These are phyloP conservation scores for Fusarium nanum DNA, from an alignment of 2,329 filamentous ascomycete species.

Conservation along the genomic window DNA sequence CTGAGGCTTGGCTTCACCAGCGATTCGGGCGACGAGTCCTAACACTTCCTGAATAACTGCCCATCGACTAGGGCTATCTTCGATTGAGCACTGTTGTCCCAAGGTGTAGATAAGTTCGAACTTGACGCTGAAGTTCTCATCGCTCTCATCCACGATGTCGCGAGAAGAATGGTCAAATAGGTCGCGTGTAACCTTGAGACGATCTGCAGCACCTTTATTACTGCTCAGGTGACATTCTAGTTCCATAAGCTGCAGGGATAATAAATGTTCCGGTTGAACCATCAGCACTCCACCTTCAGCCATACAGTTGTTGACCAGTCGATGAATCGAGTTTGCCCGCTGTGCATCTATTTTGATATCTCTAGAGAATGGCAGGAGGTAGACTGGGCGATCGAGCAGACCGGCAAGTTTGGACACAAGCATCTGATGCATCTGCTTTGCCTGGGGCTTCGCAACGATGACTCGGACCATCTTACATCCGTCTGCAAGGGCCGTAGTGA, in stretches of 20 bases:
- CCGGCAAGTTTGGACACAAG: slow-evolving; percentile 58
- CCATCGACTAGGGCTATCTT: slow-evolving; percentile 67
- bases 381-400: slow-evolving; percentile 64
- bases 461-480: slow-evolving; percentile 64
- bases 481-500: slow-evolving; percentile 65
- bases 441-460: slow-evolving; percentile 70
- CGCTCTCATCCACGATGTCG: slow-evolving; percentile 74
- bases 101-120: slow-evolving; percentile 69
- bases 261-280: slow-evolving; percentile 71
- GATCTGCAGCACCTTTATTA: not conserved
- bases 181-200: not conserved
- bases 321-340: not conserved
- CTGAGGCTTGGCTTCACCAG: slow-evolving; percentile 30
- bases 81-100: slow-evolving; percentile 60
- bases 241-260: slow-evolving; percentile 73
- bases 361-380: slow-evolving; percentile 69
- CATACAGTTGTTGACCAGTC: not conserved
- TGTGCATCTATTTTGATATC: slow-evolving; percentile 51
- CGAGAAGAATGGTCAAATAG: slow-evolving; percentile 45
- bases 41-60: slow-evolving; percentile 56
- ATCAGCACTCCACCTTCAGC: slow-evolving; percentile 65
- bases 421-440: slow-evolving; percentile 65
- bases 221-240: slow-evolving; percentile 55
- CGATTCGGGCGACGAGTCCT: slow-evolving; percentile 53
- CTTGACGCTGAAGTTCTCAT: slow-evolving; percentile 64